Evolutionary conservation across 192 early-diverging fungal species (phyloP).

Genomic region (Backusella tarrabulga): DNA sequence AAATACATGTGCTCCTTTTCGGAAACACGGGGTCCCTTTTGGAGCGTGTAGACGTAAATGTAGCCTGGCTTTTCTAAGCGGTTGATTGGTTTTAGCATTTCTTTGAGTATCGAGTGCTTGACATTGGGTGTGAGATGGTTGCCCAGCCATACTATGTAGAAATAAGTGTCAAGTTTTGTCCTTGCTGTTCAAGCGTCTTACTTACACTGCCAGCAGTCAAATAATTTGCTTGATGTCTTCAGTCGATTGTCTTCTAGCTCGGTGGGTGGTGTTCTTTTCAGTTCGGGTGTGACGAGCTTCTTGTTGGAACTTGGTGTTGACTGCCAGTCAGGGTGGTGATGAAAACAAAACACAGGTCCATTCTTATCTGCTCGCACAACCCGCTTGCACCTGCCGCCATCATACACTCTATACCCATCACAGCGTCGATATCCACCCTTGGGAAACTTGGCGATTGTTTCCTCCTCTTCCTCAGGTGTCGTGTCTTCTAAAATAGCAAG

Average conservation of each 20-base stretch:
- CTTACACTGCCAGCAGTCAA: constrained; percentile 8
- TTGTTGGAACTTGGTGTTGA: neutral
- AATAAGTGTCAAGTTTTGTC: no score
- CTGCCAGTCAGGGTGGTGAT: neutral
- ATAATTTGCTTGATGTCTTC: neutral
- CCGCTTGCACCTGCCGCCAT: neutral
- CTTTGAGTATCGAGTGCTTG: neutral
- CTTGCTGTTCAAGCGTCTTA: neutral
- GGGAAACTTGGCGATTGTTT: neutral
- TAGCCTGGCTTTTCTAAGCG: neutral
- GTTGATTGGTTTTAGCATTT: neutral
- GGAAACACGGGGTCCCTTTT: neutral
- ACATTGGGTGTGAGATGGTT: neutral
- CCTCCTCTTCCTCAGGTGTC: neutral
- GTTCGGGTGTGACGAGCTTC: neutral
- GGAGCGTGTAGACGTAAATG: neutral
- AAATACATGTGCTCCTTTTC: neutral
- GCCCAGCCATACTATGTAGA: neutral
- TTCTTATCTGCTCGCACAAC: neutral
- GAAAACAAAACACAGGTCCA: neutral
- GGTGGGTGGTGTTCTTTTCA: neutral
- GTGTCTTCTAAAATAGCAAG: neutral
- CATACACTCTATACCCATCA: neutral
- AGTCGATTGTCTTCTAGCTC: neutral
- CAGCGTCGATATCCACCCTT: neutral